These are phyloP conservation scores for Beauveria varroae DNA, from an alignment of 2,329 filamentous ascomycete species.

Conservation along the genomic window DNA sequence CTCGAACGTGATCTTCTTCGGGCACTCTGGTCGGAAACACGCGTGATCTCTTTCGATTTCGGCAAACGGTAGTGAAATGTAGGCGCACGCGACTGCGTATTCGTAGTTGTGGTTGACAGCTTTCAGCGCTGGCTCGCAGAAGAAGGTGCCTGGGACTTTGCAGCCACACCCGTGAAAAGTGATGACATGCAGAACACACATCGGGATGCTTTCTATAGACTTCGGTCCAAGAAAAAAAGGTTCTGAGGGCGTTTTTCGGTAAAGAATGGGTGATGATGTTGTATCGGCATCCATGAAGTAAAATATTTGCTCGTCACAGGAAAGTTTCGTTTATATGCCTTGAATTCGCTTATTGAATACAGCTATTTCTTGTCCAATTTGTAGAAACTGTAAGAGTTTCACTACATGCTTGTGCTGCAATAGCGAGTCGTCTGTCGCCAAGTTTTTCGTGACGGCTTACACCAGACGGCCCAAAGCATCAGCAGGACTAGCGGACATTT, in stretches of 20 bases:
- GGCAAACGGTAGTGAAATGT: not conserved
- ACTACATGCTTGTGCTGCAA: not conserved
- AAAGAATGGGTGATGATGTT: not conserved
- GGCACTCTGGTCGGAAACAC: not conserved
- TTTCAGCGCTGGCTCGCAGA: not conserved
- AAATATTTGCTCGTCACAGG: too few species aligned
- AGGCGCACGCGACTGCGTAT: not conserved
- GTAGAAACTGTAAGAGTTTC: not conserved
- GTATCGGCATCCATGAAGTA: not conserved
- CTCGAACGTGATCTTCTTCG: not conserved
- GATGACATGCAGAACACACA: not conserved
- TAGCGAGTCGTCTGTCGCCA: not conserved
- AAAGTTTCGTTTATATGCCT: not conserved
- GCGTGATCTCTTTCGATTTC: not conserved
- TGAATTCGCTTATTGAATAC: not conserved
- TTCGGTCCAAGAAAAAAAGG: not conserved
- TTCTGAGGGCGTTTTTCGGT: not conserved
- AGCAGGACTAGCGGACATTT: not conserved
- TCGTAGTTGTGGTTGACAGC: not conserved
- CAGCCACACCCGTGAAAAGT: conserved; percentile 5
- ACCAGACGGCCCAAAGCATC: not conserved
- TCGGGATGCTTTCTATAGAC: not conserved
- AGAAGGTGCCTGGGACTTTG: not conserved
- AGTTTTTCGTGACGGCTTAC: not conserved
- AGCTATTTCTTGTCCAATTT: not conserved